Percentiles rank a stretch among this genome's conserved stretches.
Evolutionary conservation across 371 early-diverging fungal genomes (phyloP).

Genomic region (Mortierella sp.): DNA sequence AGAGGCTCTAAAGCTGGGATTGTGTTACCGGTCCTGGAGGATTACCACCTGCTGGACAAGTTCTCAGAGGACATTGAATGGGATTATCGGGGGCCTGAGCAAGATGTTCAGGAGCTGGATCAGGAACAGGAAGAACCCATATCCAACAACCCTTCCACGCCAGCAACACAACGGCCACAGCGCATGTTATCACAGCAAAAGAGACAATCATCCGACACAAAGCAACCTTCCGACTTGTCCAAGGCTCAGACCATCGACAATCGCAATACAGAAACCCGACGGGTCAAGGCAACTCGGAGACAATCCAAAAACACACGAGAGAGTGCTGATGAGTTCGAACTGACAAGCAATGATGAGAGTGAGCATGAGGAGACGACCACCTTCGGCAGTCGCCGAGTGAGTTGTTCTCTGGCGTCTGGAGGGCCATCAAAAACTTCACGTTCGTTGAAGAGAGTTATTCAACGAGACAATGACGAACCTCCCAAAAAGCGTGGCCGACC

Average conservation of each 20-base stretch:
- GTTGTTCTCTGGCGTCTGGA: too few species aligned
- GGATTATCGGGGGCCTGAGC: neutral
- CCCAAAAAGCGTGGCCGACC: neutral
- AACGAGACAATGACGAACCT: neutral
- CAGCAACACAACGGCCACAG: neutral
- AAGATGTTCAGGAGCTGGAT: neutral
- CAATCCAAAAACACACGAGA: neutral
- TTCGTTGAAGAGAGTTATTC: neutral
- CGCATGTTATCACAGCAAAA: neutral
- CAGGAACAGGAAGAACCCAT: neutral
- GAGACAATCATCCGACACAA: neutral
- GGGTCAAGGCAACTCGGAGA: neutral
- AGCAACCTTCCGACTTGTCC: too few species aligned
- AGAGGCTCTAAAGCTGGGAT: neutral
- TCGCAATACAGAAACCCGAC: neutral
- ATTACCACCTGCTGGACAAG: conserved; percentile 21
- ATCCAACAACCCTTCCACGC: neutral
- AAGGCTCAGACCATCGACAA: neutral
- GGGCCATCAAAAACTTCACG: neutral
- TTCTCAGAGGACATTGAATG: conserved; percentile 1
- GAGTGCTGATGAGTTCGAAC: neutral
- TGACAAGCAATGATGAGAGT: neutral
- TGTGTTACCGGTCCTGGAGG: neutral
- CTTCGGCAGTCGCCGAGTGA: neutral
- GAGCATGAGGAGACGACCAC: neutral